Base-by-base conservation (phyloP, 805 yeast genomes). In the Brettanomyces anomalus region DNA sequence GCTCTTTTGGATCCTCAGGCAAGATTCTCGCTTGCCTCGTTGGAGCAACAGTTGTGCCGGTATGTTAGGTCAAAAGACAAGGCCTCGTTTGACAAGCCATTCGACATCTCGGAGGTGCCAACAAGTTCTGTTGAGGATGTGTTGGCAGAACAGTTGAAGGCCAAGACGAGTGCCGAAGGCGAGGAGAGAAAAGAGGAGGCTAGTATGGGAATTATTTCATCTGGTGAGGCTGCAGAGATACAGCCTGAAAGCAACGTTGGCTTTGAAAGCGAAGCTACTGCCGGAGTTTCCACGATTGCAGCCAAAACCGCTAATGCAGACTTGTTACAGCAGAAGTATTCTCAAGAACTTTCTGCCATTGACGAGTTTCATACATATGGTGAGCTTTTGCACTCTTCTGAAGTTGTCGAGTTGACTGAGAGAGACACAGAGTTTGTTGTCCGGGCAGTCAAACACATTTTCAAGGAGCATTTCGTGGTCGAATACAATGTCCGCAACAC, bases 391-490 rank as follows among this genome's bases (percentile, higher is more conserved):
- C 87, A 83, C 64, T 76, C 89, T 7, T 79, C 95, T 2, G 58
- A 66, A 32, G 62, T 70, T 31, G 68, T 77, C 43, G 77, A 81
- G 50, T 76, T 90, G 55, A 89, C 97, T 18, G 98, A 93, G 61
- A 72, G 76, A 46, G 97, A 89, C 61, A 87, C 94, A 47, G 98
- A 93, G 65, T 87, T 88, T 61, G 89, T 87, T 36, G 95, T 93
- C 46, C 74, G 73, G 41, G 89, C 83, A 31, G 70, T 85, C 44
- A 89, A 86, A 63, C 97, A 89, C 60, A 65, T 89, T 43, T 93
- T 85, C 64, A 77, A 77, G 47, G 68, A 76, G 14, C 80, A 84
- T 54, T 77, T 90, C 48, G 77, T 81, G 28, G 64, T 88, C 49
- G 96, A 90, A 67, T 90, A 76, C 64, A 79, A 83, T 50, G 76